These are phyloP conservation scores for Torrubiellomyces zombiae DNA, from an alignment of 2,329 filamentous ascomycete genomes.

Conservation along the genomic window DNA sequence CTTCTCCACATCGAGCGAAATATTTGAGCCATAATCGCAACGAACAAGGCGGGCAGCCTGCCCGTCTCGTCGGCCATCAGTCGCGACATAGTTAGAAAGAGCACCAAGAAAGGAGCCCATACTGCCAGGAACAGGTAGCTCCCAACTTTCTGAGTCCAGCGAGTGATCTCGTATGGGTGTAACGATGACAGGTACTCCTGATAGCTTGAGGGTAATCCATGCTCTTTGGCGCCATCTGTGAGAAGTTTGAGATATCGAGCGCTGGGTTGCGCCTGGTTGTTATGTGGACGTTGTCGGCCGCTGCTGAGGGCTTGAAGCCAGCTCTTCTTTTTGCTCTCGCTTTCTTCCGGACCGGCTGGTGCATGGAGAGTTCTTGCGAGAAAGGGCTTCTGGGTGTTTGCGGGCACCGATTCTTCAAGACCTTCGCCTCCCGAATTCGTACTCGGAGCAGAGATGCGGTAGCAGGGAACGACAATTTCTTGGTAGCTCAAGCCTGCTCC, in stretches of 20 bases:
- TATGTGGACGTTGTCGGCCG: conserved; percentile 39
- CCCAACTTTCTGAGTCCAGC: conserved; percentile 47
- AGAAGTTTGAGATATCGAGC: conserved; percentile 71
- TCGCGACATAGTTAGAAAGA: conserved; percentile 25
- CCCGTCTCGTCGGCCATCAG: conserved; percentile 51
- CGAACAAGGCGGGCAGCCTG: conserved; percentile 37
- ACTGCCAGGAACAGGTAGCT: conserved; percentile 40
- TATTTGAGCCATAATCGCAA: conserved; percentile 31
- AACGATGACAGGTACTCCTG: conserved; percentile 54
- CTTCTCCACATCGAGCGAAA: conserved; percentile 31
- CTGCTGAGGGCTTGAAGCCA: conserved; percentile 30
- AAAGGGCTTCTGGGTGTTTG: conserved; percentile 44
- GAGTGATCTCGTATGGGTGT: conserved; percentile 55
- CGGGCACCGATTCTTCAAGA: conserved; percentile 43
- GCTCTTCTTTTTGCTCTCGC: conserved; percentile 16
- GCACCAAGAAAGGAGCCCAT: conserved; percentile 38
- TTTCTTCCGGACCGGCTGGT: conserved; percentile 28
- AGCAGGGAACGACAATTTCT: conserved; percentile 66
- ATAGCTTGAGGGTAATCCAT: conserved; percentile 65
- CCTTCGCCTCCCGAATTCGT: no score
- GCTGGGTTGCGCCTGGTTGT: conserved; percentile 66
- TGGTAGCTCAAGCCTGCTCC: conserved; percentile 74
- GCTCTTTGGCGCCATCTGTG: conserved; percentile 60
- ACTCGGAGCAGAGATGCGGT: no score
- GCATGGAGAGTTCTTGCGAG: conserved; percentile 74